phyloP scores from a whole-genome alignment of 2,329 filamentous ascomycete species.

The Colletotrichum sansevieriae region DNA sequence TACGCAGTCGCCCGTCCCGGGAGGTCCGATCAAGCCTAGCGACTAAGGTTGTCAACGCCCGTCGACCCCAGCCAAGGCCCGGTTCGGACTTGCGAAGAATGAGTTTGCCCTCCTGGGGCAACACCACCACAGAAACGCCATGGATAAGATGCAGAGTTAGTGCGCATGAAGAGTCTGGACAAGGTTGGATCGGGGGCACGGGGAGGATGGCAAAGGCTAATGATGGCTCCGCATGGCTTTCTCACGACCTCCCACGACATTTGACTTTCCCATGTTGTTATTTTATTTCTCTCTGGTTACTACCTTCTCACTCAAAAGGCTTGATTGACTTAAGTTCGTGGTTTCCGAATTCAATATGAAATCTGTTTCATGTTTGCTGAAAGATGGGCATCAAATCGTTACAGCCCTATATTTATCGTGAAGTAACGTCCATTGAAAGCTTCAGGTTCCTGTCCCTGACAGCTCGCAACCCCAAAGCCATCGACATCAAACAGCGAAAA shows the following conservation, averaged over 20 bases:
- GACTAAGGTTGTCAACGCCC: slow-evolving; percentile 15
- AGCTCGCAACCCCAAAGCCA: slow-evolving; percentile 14
- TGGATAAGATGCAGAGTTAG: slow-evolving; percentile 27
- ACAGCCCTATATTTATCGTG: slow-evolving; percentile 25
- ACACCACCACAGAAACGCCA: background rate
- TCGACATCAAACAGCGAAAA: background rate
- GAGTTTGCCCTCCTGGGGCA: background rate
- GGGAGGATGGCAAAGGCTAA: background rate
- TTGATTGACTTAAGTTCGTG: slow-evolving; percentile 46
- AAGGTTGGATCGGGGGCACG: background rate
- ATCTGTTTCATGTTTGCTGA: slow-evolving; percentile 37
- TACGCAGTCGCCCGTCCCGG: slow-evolving; percentile 36
- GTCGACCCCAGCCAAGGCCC: background rate
- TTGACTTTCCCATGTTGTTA: slow-evolving; percentile 39
- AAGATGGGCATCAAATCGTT: slow-evolving; percentile 32
- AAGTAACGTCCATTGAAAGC: slow-evolving; percentile 12
- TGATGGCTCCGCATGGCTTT: background rate
- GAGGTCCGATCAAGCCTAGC: slow-evolving; percentile 36
- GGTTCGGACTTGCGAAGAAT: background rate
- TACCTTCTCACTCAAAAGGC: slow-evolving; percentile 41
- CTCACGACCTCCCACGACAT: slow-evolving; percentile 18
- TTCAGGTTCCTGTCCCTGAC: slow-evolving; percentile 25
- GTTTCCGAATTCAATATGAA: slow-evolving; percentile 20
- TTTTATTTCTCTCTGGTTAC: slow-evolving; percentile 32
- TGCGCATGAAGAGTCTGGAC: slow-evolving; percentile 20